Evolutionary conservation across 768 basidiomycete species (phyloP).

Genomic region (Lactarius vividus): DNA sequence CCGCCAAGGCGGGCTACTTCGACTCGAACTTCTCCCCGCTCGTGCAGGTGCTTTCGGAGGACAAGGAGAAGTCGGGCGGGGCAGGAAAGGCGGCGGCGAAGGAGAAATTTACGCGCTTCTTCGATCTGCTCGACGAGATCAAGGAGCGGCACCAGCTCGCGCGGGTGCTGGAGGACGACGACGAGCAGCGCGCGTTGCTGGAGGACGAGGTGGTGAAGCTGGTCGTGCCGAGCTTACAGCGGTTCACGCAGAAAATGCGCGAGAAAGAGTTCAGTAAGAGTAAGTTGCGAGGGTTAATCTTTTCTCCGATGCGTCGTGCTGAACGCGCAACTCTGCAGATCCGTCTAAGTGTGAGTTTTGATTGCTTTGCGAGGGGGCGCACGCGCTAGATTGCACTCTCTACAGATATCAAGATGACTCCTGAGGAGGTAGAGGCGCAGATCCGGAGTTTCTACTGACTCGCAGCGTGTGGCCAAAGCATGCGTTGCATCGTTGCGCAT

Average conservation of each 20-base stretch:
- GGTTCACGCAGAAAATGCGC: conserved; percentile 69
- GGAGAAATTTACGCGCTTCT: conserved; percentile 82
- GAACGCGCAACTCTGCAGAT: conserved; percentile 39
- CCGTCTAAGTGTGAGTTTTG: conserved; percentile 63
- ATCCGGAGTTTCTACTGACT: conserved; percentile 58
- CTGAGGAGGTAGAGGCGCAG: conserved; percentile 70
- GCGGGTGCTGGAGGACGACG: conserved; percentile 69
- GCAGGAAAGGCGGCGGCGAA: conserved; percentile 58
- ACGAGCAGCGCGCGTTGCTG: conserved; percentile 53
- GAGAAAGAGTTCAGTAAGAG: conserved; percentile 87
- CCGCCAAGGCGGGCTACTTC: conserved; percentile 80
- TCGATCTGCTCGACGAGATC: conserved; percentile 75
- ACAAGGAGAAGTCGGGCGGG: conserved; percentile 40
- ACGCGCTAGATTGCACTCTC: conserved; percentile 10
- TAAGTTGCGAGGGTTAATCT: conserved; percentile 35
- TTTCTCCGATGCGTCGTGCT: not conserved
- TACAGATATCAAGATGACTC: conserved; percentile 73
- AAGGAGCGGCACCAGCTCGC: conserved; percentile 70
- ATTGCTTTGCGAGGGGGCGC: not conserved
- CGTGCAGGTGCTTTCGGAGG: conserved; percentile 57
- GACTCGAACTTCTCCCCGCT: conserved; percentile 79
- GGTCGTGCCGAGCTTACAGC: conserved; percentile 68
- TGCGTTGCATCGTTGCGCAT: too few species aligned
- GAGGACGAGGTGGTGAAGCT: conserved; percentile 75
- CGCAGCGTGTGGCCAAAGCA: not conserved